Conservation (phyloP, 257 asterid genomes). For the Schizonepeta tenuifolia region DNA sequence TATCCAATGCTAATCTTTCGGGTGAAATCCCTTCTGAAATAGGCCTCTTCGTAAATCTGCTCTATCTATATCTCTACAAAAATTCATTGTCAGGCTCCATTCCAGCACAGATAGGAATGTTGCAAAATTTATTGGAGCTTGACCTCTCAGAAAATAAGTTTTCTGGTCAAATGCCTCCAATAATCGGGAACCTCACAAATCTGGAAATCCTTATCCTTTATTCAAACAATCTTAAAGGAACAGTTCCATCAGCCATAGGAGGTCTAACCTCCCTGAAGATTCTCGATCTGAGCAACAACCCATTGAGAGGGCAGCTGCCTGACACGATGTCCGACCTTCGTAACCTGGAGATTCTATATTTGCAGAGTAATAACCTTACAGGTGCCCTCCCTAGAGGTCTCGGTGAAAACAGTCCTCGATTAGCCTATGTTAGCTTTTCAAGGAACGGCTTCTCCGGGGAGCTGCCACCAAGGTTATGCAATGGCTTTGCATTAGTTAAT, state of each 20-base stretch:
- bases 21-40: conserved; percentile 70
- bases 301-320: conserved; percentile 65
- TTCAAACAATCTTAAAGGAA: conserved; percentile 59
- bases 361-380: conserved; percentile 44
- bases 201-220: conserved; percentile 51
- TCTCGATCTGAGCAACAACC: conserved; percentile 54
- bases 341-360: conserved; percentile 41
- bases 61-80: conserved; percentile 37
- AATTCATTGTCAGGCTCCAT: conserved; percentile 64
- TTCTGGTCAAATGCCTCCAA: conserved; percentile 63
- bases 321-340: conserved; percentile 53
- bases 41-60: conserved; percentile 49
- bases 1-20: conserved; percentile 62
- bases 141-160: conserved; percentile 59
- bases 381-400: conserved; percentile 61
- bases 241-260: conserved; percentile 62
- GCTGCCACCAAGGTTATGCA: conserved; percentile 63
- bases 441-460: conserved; percentile 64
- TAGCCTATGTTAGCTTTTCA: conserved; percentile 57
- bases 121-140: conserved; percentile 35
- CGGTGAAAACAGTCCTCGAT: conserved; percentile 49
- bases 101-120: conserved; percentile 57
- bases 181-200: conserved; percentile 52
- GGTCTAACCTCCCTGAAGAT: conserved; percentile 38
- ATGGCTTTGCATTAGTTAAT: conserved; percentile 47